Evolutionary conservation across 345 rosid genomes (phyloP).

Genomic region (Microcos paniculata): DNA sequence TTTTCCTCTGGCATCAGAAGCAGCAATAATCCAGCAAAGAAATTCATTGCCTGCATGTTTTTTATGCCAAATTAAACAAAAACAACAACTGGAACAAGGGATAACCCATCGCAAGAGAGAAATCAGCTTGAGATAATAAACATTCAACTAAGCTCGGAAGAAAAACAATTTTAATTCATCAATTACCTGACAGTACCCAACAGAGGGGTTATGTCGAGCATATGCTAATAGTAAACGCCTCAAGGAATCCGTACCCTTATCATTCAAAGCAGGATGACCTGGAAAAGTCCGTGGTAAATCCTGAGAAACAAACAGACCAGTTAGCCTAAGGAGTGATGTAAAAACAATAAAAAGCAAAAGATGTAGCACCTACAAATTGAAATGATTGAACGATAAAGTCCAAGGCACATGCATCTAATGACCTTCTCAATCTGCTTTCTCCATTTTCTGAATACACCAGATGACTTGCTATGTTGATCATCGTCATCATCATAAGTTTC

Average conservation of each 20-base stretch:
- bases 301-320: constrained; percentile 43
- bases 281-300: constrained; percentile 96
- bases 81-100: constrained; percentile 5
- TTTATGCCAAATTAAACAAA: constrained; percentile 22
- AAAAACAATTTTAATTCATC: constrained; percentile 1
- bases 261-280: constrained; percentile 94
- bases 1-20: constrained; percentile 99
- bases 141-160: constrained; percentile 3
- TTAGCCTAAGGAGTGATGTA: constrained; percentile 37
- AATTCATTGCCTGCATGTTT: constrained; percentile 93
- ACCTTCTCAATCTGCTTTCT: constrained; percentile 98
- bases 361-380: constrained; percentile 54
- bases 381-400: constrained; percentile 53
- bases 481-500: constrained; percentile 49
- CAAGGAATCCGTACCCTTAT: constrained; percentile 84
- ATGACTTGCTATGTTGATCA: constrained; percentile 35
- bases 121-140: constrained; percentile 1
- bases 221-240: constrained; percentile 86
- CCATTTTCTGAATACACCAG: constrained; percentile 57
- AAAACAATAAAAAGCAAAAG: constrained; percentile 33
- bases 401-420: constrained; percentile 54
- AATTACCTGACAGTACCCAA: constrained; percentile 97
- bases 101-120: constrained; percentile 4
- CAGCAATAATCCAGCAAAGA: constrained; percentile 92
- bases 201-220: constrained; percentile 88